Percentiles rank a stretch among this genome's conserved stretches.
Conservation (phyloP, 495 filamentous ascomycete genomes). For the Xylaria telfairii region DNA sequence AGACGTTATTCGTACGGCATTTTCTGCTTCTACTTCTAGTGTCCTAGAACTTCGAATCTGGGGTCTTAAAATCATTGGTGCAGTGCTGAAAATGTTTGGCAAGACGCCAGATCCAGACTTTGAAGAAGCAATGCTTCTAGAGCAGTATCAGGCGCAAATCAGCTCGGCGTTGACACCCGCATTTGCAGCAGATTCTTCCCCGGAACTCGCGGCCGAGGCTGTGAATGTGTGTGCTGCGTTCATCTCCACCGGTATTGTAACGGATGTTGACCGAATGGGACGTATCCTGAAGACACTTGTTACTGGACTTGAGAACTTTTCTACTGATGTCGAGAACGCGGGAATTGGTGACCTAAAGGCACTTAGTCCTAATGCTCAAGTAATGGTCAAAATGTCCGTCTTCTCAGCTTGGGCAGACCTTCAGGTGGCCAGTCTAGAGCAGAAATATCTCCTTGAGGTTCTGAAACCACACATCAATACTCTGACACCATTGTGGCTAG, state of each 20-base stretch:
- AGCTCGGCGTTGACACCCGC: constrained; percentile 95
- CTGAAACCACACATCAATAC: constrained; percentile 88
- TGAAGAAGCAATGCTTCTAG: constrained; percentile 89
- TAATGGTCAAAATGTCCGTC: constrained; percentile 97
- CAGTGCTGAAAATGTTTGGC: constrained; percentile 94
- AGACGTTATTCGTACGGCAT: constrained; percentile 96
- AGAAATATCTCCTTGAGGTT: constrained; percentile 86
- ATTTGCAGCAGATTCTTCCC: constrained; percentile 94
- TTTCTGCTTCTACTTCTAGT: constrained; percentile 93
- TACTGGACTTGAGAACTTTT: constrained; percentile 90
- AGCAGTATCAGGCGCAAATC: constrained; percentile 98
- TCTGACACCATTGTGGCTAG: constrained; percentile 90
- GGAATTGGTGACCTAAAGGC: constrained; percentile 92
- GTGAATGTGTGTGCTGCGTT: constrained; percentile 98
- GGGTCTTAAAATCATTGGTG: constrained; percentile 91
- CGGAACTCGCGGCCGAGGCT: constrained; percentile 91
- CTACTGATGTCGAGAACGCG: constrained; percentile 79
- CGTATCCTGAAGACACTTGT: constrained; percentile 93
- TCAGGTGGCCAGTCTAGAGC: constrained; percentile 93
- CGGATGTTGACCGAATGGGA: constrained; percentile 97
- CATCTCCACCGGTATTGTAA: constrained; percentile 96
- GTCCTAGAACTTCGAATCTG: constrained; percentile 88
- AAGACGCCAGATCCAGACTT: constrained; percentile 96
- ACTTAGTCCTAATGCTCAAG: constrained; percentile 92
- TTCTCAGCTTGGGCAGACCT: constrained; percentile 99